phyloP scores from a whole-genome alignment of 371 early-diverging fungal species.

The Lichtheimia ornata region DNA sequence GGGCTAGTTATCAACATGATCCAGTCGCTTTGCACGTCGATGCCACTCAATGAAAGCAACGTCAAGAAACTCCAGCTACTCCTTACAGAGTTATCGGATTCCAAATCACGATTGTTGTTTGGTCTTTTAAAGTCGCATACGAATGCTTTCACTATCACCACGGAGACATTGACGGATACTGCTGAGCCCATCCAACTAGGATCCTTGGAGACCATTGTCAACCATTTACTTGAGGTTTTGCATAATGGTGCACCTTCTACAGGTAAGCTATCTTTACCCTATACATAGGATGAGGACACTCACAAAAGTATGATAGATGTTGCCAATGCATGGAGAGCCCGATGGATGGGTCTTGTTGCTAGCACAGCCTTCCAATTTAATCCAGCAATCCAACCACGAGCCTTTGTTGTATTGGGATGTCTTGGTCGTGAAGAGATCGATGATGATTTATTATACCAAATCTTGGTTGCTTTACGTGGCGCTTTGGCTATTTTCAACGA shows the following conservation, averaged over 20 bases:
- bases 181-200: constrained; percentile 71
- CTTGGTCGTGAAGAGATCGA: constrained; percentile 87
- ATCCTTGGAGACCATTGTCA: constrained; percentile 81
- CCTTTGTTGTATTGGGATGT: constrained; percentile 90
- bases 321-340: constrained; percentile 81
- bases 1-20: constrained; percentile 89
- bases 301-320: constrained; percentile 46
- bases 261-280: constrained; percentile 40
- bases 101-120: constrained; percentile 78
- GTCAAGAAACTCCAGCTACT: constrained; percentile 60
- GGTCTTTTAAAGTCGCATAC: constrained; percentile 73
- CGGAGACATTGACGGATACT: constrained; percentile 66
- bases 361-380: constrained; percentile 93
- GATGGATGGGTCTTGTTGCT: constrained; percentile 91
- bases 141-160: constrained; percentile 68
- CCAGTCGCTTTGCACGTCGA: constrained; percentile 82
- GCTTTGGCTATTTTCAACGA: constrained; percentile 85
- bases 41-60: constrained; percentile 66
- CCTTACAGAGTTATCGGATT: constrained; percentile 74
- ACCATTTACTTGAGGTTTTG: constrained; percentile 79
- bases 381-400: constrained; percentile 90
- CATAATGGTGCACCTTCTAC: constrained; percentile 74
- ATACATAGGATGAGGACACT: background rate
- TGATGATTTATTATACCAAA: constrained; percentile 87
- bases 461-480: constrained; percentile 82